Evolutionary conservation across 192 early-diverging fungal species (phyloP).

Genomic region (Backusella macrospora): DNA sequence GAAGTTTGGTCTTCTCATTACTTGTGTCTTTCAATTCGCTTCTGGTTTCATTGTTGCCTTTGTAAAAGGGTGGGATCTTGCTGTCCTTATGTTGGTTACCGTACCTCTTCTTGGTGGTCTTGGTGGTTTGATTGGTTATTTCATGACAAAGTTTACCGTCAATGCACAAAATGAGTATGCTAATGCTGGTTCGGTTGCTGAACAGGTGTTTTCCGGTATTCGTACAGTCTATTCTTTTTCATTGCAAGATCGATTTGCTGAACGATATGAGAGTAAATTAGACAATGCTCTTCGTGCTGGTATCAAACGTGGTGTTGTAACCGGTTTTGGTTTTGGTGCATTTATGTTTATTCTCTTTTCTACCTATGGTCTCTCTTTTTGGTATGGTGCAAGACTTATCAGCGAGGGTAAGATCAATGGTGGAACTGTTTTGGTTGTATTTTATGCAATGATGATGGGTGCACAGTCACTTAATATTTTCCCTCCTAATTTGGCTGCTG

Average conservation of each 20-base stretch:
- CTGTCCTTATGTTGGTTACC: conserved; percentile 51
- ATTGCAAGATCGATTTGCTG: conserved; percentile 67
- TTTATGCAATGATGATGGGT: conserved; percentile 86
- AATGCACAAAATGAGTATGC: conserved; percentile 70
- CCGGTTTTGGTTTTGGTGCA: conserved; percentile 67
- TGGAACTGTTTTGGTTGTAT: conserved; percentile 73
- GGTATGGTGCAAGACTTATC: conserved; percentile 74
- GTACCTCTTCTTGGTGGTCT: conserved; percentile 67
- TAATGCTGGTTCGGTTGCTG: conserved; percentile 79
- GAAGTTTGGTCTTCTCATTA: conserved; percentile 74
- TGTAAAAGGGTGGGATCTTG: conserved; percentile 66
- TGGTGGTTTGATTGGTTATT: conserved; percentile 30
- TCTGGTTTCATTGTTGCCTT: conserved; percentile 81
- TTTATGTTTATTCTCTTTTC: conserved; percentile 74
- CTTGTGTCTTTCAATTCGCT: conserved; percentile 64
- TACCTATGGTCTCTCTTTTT: conserved; percentile 79
- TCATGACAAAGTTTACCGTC: conserved; percentile 47
- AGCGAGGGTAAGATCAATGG: conserved; percentile 40
- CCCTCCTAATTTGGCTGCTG: conserved; percentile 69
- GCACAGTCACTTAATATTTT: conserved; percentile 63
- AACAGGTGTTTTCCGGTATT: conserved; percentile 80
- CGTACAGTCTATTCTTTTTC: conserved; percentile 88
- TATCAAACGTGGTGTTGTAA: conserved; percentile 58
- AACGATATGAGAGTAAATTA: conserved; percentile 62
- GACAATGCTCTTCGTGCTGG: conserved; percentile 62